These are phyloP conservation scores for Yarrowia galli DNA, from an alignment of 1,139 yeast species.

Conservation along the genomic window DNA sequence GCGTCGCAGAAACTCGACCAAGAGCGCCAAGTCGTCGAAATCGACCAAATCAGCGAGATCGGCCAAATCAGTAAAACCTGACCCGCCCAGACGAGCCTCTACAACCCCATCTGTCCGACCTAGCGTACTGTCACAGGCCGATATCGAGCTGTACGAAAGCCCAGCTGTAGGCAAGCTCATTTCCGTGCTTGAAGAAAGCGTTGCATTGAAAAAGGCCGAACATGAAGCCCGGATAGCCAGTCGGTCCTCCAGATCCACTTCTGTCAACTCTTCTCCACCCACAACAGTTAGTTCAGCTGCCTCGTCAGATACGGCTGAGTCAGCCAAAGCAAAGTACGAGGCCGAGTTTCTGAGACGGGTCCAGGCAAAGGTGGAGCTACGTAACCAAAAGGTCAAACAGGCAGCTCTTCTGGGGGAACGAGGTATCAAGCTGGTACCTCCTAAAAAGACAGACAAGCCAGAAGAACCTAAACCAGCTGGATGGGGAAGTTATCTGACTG, in stretches of 20 bases:
- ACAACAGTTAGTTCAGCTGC: neutral
- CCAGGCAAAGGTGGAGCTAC: neutral
- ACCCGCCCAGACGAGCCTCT: neutral
- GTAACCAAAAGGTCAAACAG: constrained; percentile 31
- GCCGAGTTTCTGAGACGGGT: constrained; percentile 14
- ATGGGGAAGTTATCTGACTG: constrained; percentile 1
- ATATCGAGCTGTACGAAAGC: constrained; percentile 10
- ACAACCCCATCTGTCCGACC: neutral
- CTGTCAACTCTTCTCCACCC: constrained; percentile 2
- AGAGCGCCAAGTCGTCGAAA: constrained; percentile 4
- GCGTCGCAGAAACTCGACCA: neutral
- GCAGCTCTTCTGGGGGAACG: constrained; percentile 9
- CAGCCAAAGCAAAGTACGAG: neutral
- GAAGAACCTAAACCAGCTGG: neutral
- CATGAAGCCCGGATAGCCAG: neutral
- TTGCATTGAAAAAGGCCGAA: constrained; percentile 16
- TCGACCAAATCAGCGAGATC: neutral
- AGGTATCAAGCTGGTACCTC: constrained; percentile 4
- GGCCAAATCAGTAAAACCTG: neutral
- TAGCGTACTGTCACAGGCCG: neutral
- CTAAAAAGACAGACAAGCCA: neutral
- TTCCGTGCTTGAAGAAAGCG: constrained; percentile 18
- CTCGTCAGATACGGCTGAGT: constrained; percentile 1
- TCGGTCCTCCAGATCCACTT: neutral
- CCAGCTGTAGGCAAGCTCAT: constrained; percentile 20